A percentile compares a stretch with the other conserved stretches of the same genome.
phyloP scores from a whole-genome alignment of 2,329 filamentous ascomycete species.

The Ophiostoma sp. region DNA sequence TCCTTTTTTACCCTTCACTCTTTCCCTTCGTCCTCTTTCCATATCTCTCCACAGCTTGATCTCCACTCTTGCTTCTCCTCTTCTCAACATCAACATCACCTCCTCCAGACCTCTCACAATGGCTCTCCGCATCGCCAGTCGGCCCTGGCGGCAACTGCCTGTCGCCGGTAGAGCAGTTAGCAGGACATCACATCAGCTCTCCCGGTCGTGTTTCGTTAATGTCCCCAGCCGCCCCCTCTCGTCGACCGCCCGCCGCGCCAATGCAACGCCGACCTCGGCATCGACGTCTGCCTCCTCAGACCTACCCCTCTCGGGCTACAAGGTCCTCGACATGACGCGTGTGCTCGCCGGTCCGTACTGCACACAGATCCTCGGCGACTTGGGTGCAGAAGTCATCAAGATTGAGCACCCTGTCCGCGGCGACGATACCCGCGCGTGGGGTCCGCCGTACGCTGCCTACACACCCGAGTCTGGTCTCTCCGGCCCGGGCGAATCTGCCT shows the following conservation, averaged over 20 bases:
- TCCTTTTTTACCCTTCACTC: not conserved
- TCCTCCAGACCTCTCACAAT: not conserved
- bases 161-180: too few species aligned
- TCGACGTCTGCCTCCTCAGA: not conserved
- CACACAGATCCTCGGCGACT: conserved; percentile 92
- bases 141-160: not conserved
- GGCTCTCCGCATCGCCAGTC: not conserved
- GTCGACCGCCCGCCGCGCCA: not conserved
- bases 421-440: conserved; percentile 95
- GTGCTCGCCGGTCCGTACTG: conserved; percentile 97
- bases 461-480: conserved; percentile 56
- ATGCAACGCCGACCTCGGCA: conserved; percentile 10
- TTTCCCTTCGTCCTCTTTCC: not conserved
- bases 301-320: conserved; percentile 77
- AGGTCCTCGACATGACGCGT: conserved; percentile 94
- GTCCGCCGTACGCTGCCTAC: conserved; percentile 87
- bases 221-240: not conserved
- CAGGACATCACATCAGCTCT: not conserved
- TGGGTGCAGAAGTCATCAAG: conserved; percentile 96
- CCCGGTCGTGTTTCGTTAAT: not conserved
- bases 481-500: conserved; percentile 88
- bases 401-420: conserved; percentile 89
- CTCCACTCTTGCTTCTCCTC: not conserved
- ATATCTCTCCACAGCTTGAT: not conserved
- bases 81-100: not conserved